These are phyloP conservation scores for Opeltia flavorubescens DNA, from an alignment of 495 filamentous ascomycete genomes.

Conservation along the genomic window DNA sequence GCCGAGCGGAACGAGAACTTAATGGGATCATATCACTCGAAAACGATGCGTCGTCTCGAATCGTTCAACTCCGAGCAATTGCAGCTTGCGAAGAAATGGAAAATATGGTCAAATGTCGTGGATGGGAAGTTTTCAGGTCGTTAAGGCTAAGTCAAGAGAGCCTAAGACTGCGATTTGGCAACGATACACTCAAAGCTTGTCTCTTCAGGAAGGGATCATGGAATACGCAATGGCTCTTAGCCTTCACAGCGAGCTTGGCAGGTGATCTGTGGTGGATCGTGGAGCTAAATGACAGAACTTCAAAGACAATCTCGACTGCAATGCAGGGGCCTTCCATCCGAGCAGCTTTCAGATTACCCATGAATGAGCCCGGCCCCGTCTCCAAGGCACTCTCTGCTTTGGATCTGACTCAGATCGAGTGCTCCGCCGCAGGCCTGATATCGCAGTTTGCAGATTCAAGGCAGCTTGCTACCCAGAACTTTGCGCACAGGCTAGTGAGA, in stretches of 20 bases:
- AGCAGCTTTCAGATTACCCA: conserved; percentile 16
- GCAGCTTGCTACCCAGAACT: conserved; percentile 12
- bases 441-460: conserved; percentile 21
- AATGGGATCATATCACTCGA: conserved; percentile 28
- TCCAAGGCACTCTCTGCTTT: conserved; percentile 14
- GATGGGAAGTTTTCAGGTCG: conserved; percentile 41
- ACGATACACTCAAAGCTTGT: conserved; percentile 40
- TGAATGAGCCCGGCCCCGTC: conserved; percentile 9
- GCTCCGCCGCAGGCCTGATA: conserved; percentile 25
- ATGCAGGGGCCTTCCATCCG: conserved; percentile 1
- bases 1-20: conserved; percentile 32
- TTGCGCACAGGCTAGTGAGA: conserved; percentile 18
- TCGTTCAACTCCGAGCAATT: conserved; percentile 43
- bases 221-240: conserved; percentile 51
- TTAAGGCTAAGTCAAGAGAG: conserved; percentile 41
- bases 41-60: conserved; percentile 28
- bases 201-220: conserved; percentile 54
- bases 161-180: conserved; percentile 44
- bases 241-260: conserved; percentile 52
- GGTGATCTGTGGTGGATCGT: conserved; percentile 69
- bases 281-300: conserved; percentile 34
- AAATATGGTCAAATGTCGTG: conserved; percentile 40
- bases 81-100: conserved; percentile 50
- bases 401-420: conserved; percentile 22
- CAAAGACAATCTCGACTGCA: background rate